phyloP scores from a whole-genome alignment of 1,139 yeast genomes.

The Lodderomyces beijingensis region DNA sequence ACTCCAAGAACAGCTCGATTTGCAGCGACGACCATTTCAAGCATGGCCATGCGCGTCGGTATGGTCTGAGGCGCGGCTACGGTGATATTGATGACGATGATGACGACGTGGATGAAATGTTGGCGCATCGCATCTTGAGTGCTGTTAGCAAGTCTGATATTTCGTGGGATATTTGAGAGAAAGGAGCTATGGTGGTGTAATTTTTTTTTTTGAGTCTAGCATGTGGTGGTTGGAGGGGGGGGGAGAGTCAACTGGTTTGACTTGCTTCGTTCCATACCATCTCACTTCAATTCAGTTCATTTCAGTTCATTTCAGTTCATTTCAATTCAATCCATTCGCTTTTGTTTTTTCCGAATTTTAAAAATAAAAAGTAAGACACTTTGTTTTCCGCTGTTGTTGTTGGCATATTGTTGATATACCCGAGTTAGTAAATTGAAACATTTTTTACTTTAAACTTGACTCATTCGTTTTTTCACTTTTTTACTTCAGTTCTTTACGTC shows the following conservation, averaged over 20 bases:
- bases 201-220: constrained; percentile 1
- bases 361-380: too few relatives aligned
- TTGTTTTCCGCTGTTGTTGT: too few relatives aligned
- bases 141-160: constrained; percentile 1
- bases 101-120: constrained; percentile 1
- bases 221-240: too few relatives aligned
- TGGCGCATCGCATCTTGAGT: constrained; percentile 4
- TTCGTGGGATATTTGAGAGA: constrained; percentile 3
- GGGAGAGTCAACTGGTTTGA: neutral
- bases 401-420: too few relatives aligned
- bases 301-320: neutral
- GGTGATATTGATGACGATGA: neutral
- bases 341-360: too few relatives aligned
- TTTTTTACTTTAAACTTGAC: too few relatives aligned
- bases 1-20: constrained; percentile 3
- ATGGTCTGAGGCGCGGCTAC: too few relatives aligned
- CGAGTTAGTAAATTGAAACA: too few relatives aligned
- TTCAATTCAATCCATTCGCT: neutral
- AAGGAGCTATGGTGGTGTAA: neutral
- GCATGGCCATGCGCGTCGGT: too few relatives aligned
- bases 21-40: neutral
- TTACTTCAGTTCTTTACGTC: too few relatives aligned
- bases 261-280: neutral
- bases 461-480: too few relatives aligned
- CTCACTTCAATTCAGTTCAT: neutral